A percentile compares a stretch with the other conserved stretches of the same genome.
Evolutionary conservation across 257 asterid genomes (phyloP).

Genomic region (Solanum neorickii): DNA sequence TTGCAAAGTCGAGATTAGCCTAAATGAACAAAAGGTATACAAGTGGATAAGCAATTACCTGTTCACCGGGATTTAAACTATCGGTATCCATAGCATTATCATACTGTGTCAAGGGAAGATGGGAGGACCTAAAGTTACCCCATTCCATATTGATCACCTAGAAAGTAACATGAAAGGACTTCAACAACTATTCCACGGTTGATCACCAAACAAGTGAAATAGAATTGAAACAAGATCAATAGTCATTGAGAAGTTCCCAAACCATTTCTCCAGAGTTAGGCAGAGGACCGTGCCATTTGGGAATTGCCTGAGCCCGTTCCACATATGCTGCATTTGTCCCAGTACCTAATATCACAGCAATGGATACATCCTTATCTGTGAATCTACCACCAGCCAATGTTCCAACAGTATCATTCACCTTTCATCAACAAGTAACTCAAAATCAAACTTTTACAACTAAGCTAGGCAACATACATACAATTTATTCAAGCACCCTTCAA

Average conservation of each 20-base stretch:
- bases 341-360: slow-evolving; percentile 59
- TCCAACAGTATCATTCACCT: slow-evolving; percentile 70
- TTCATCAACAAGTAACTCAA: slow-evolving; percentile 3
- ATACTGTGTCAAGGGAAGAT: slow-evolving; percentile 75
- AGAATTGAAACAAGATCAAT: background rate
- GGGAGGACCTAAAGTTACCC: slow-evolving; percentile 93
- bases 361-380: slow-evolving; percentile 25
- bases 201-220: background rate
- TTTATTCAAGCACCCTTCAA: background rate
- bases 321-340: slow-evolving; percentile 65
- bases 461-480: background rate
- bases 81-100: slow-evolving; percentile 60
- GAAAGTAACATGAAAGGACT: background rate
- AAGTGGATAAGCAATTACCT: slow-evolving; percentile 27
- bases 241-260: slow-evolving; percentile 5
- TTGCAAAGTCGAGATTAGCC: background rate
- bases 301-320: slow-evolving; percentile 61
- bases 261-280: slow-evolving; percentile 88
- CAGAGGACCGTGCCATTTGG: slow-evolving; percentile 54
- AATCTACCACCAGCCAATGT: slow-evolving; percentile 67
- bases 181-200: background rate
- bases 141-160: slow-evolving; percentile 96
- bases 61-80: slow-evolving; percentile 83
- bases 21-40: background rate
- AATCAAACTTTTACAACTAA: background rate